A percentile compares a stretch with the other conserved stretches of the same genome.
Evolutionary conservation across 352 stramenopile species (phyloP).

Genomic region (Globisporangium sylvaticum): DNA sequence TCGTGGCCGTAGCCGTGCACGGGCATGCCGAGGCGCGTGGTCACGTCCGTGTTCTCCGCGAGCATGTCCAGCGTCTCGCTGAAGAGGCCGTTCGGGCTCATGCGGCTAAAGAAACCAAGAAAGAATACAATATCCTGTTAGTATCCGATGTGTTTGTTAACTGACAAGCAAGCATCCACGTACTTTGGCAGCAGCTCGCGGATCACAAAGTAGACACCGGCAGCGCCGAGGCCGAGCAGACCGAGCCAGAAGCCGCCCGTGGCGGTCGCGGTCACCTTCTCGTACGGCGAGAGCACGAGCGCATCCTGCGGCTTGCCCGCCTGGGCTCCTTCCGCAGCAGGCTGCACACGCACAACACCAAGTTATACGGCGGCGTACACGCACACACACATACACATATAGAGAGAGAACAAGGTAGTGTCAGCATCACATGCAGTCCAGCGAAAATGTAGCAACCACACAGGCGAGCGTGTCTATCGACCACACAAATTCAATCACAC

Average conservation of each 20-base stretch:
- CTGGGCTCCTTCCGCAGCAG: slow-evolving; percentile 28
- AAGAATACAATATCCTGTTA: background rate
- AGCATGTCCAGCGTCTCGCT: slow-evolving; percentile 71
- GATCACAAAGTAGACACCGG: slow-evolving; percentile 92
- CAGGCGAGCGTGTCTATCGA: background rate
- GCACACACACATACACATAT: background rate
- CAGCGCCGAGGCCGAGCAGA: slow-evolving; percentile 73
- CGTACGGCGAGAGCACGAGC: slow-evolving; percentile 89
- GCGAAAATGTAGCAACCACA: too few species aligned
- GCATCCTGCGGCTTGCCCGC: slow-evolving; percentile 63
- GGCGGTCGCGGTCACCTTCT: slow-evolving; percentile 91
- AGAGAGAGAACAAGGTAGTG: background rate
- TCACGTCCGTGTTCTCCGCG: slow-evolving; percentile 68
- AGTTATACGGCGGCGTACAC: background rate
- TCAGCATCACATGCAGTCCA: background rate
- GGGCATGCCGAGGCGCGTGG: slow-evolving; percentile 79
- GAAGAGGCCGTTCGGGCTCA: slow-evolving; percentile 84
- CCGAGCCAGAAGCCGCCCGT: slow-evolving; percentile 88
- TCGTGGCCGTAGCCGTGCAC: slow-evolving; percentile 93
- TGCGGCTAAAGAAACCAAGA: slow-evolving; percentile 38
- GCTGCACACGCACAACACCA: slow-evolving; percentile 17
- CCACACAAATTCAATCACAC: background rate
- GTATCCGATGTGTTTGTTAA: background rate
- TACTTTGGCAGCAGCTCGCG: slow-evolving; percentile 89
- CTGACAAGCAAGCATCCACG: slow-evolving; percentile 14